Conservation (phyloP, 768 basidiomycete genomes). For the Pleurotus eryngii region DNA sequence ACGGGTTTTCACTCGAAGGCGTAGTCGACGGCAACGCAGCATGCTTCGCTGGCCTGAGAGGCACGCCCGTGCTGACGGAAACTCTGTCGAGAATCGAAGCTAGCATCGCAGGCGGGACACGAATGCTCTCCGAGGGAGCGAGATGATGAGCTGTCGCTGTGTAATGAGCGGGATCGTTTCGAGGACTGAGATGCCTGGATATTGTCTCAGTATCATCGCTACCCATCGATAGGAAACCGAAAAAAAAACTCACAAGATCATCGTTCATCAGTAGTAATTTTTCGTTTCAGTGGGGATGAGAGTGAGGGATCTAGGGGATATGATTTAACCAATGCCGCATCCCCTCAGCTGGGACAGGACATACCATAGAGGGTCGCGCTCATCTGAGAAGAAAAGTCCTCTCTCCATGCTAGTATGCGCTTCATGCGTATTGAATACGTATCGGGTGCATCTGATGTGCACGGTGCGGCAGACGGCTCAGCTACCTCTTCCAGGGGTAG, state of each 20-base stretch:
- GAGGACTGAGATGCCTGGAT: constrained; percentile 48
- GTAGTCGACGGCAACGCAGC: constrained; percentile 71
- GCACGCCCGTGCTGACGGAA: constrained; percentile 60
- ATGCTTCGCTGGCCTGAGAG: constrained; percentile 61
- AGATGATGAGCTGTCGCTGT: constrained; percentile 13
- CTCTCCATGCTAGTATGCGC: constrained; percentile 72
- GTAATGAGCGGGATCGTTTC: constrained; percentile 51
- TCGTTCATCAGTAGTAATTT: constrained; percentile 43
- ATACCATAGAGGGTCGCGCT: constrained; percentile 37
- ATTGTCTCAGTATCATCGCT: not conserved
- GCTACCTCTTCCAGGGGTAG: constrained; percentile 31
- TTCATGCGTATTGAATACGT: constrained; percentile 55
- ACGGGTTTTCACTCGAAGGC: constrained; percentile 49
- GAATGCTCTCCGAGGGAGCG: constrained; percentile 48
- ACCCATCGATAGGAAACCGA: not conserved
- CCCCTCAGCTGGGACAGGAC: not conserved
- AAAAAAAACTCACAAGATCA: constrained; percentile 32
- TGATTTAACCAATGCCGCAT: not conserved
- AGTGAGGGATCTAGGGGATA: constrained; percentile 23
- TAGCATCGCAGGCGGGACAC: constrained; percentile 74
- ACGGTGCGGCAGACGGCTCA: constrained; percentile 8
- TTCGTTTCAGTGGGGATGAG: constrained; percentile 44
- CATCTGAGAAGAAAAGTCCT: constrained; percentile 46
- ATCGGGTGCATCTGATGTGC: constrained; percentile 34
- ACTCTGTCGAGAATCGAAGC: constrained; percentile 55